Evolutionary conservation across 2,329 filamentous ascomycete species (phyloP), one percentile per base, ranked within the genome.

Genomic region (Aspergillus oerlinghausenensis): DNA sequence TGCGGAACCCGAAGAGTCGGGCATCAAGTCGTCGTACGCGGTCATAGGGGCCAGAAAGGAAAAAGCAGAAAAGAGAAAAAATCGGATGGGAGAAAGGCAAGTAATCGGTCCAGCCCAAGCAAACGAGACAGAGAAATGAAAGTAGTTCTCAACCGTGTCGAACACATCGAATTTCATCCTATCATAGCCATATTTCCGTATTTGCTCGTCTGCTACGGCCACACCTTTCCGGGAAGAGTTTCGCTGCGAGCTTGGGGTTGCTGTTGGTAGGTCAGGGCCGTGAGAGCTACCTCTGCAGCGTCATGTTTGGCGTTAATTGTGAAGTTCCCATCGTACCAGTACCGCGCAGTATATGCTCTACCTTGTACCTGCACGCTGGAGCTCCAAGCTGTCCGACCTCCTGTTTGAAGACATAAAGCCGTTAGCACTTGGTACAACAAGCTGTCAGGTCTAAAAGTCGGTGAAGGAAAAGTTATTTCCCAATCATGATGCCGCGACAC

Each of bases 271-370:
- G 69, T 68, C 56, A 78, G 59, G 21, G 59, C 38, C 38, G 66
- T 74, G 48, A 75, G 63, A 10, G 91, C 91, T 60, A 88, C 83
- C 75, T 96, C 90, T 62, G 92, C 91, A n/a, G 90, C 92, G 71
- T 96, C 92, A 74, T 96, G 92, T 75, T 85, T 88, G 57, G 91
- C 91, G 69, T 95, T 95, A 79, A 92, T 85, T 73, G 93, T 81
- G 70, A 90, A 91, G 71, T 90, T 86, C 59, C 91, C 91, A 73
- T 95, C 92, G 75, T 96, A 96, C 90, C 90, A 96, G 76, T 86
- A 96, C 60, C 90, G 84, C 49, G 91, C 91, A n/a, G 81, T 71
- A 66, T 90, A 82, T 49, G 77, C 81, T 51, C 81, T 77, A 54
- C 86, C 87, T 65, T 84, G 80, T 56, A 96, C 83, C n/a, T 80